Evolutionary conservation across 2,329 filamentous ascomycete genomes (phyloP).

Genomic region (Nothopassalora personata): DNA sequence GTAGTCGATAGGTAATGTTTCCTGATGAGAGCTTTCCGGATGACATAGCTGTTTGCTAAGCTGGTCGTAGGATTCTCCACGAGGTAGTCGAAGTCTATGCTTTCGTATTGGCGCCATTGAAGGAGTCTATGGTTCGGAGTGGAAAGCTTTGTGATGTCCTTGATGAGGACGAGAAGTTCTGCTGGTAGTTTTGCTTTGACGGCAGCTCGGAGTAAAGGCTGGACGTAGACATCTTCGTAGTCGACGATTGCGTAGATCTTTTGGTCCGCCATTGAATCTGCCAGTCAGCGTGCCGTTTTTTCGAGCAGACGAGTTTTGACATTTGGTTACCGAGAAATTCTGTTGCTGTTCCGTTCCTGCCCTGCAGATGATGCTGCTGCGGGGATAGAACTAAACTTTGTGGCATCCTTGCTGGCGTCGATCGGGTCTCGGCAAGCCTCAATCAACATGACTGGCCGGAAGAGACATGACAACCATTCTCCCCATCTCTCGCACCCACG

Average conservation of each 20-base stretch:
- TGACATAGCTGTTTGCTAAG: slow-evolving; percentile 84
- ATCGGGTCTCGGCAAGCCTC: too few species aligned
- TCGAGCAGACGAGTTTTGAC: too few species aligned
- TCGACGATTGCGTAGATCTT: slow-evolving; percentile 66
- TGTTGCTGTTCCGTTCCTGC: neutral
- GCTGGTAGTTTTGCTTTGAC: slow-evolving; percentile 57
- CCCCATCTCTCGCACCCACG: too few species aligned
- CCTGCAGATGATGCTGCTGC: neutral
- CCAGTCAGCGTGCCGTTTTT: too few species aligned
- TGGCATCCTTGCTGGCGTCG: too few species aligned
- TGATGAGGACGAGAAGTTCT: slow-evolving; percentile 33
- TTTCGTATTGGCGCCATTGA: slow-evolving; percentile 82
- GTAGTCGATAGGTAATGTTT: slow-evolving; percentile 91
- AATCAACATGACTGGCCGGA: too few species aligned
- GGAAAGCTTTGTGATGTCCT: slow-evolving; percentile 52
- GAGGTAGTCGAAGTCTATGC: slow-evolving; percentile 75
- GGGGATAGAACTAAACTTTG: too few species aligned
- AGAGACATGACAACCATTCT: too few species aligned
- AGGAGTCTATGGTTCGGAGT: slow-evolving; percentile 51
- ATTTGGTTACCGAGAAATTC: neutral
- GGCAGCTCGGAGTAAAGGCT: slow-evolving; percentile 75
- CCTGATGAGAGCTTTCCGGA: slow-evolving; percentile 90
- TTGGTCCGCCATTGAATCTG: neutral
- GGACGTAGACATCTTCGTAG: slow-evolving; percentile 85
- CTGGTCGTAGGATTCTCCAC: slow-evolving; percentile 56